phyloP scores from a whole-genome alignment of 2,329 filamentous ascomycete genomes.

The Fusarium setosum region DNA sequence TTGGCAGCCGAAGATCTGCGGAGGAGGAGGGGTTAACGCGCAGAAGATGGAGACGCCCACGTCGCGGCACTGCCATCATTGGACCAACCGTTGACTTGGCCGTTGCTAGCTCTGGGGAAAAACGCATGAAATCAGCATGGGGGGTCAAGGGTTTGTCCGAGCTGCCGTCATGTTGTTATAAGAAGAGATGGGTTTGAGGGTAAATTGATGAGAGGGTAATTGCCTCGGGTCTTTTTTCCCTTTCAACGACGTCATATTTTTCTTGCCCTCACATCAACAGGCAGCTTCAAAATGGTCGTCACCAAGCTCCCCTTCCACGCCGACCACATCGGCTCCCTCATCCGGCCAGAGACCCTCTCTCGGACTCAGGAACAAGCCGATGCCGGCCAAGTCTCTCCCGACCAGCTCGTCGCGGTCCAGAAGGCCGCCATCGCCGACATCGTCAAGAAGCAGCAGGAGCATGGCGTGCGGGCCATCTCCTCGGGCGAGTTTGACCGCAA shows the following conservation, averaged over 20 bases:
- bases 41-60: slow-evolving; percentile 30
- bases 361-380: slow-evolving; percentile 61
- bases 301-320: slow-evolving; percentile 70
- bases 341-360: slow-evolving; percentile 72
- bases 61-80: slow-evolving; percentile 32
- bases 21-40: slow-evolving; percentile 38
- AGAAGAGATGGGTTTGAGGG: slow-evolving; percentile 18
- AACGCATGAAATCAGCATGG: slow-evolving; percentile 28
- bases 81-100: slow-evolving; percentile 24
- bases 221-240: neutral
- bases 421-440: slow-evolving; percentile 72
- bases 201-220: slow-evolving; percentile 2
- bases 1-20: slow-evolving; percentile 40
- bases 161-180: slow-evolving; percentile 16
- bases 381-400: slow-evolving; percentile 54
- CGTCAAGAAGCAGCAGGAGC: slow-evolving; percentile 71
- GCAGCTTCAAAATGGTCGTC: slow-evolving; percentile 34
- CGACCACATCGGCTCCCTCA: slow-evolving; percentile 78
- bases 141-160: slow-evolving; percentile 8
- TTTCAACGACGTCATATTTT: neutral
- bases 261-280: neutral
- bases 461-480: slow-evolving; percentile 72
- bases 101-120: slow-evolving; percentile 22
- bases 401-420: slow-evolving; percentile 66
- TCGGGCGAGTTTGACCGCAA: slow-evolving; percentile 75